These are phyloP conservation scores for Alternaria sp. DNA, from an alignment of 2,329 filamentous ascomycete genomes.

Conservation along the genomic window DNA sequence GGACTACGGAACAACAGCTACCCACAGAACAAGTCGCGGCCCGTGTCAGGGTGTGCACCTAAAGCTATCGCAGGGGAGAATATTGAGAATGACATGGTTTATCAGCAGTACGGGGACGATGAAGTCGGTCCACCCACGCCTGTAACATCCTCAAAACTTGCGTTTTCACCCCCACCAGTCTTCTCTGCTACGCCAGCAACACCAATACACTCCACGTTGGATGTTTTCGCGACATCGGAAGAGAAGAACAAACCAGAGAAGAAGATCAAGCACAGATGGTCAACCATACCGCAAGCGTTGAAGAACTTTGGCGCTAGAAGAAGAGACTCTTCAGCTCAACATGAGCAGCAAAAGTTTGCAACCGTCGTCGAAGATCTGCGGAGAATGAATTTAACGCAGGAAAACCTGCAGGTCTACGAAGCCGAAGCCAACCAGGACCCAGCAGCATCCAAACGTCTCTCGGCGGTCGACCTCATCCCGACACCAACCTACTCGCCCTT, in stretches of 20 bases:
- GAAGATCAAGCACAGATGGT: conserved; percentile 32
- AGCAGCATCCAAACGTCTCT: conserved; percentile 13
- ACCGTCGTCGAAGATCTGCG: conserved; percentile 16
- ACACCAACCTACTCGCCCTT: conserved; percentile 32
- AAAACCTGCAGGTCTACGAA: conserved; percentile 19
- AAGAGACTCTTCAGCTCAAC: conserved; percentile 20
- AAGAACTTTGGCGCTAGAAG: conserved; percentile 28
- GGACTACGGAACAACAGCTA: conserved; percentile 33
- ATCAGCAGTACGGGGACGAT: conserved; percentile 22
- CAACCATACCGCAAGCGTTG: conserved; percentile 28
- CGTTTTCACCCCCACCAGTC: conserved; percentile 12
- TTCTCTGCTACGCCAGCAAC: conserved; percentile 16
- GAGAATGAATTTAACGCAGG: conserved; percentile 20
- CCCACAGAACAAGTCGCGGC: conserved; percentile 29
- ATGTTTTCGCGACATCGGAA: conserved; percentile 9
- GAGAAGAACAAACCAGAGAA: conserved; percentile 25
- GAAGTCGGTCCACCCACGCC: conserved; percentile 31
- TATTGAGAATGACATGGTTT: conserved; percentile 29
- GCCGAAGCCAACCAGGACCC: conserved; percentile 6
- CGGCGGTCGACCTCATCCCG: conserved; percentile 21
- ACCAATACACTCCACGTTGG: conserved; percentile 12
- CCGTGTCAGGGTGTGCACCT: conserved; percentile 22
- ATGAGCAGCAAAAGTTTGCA: conserved; percentile 16
- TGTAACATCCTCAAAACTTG: conserved; percentile 1
- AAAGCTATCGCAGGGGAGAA: conserved; percentile 29